These are phyloP conservation scores for Epichloe typhina DNA, from an alignment of 2,329 filamentous ascomycete species.

Conservation along the genomic window DNA sequence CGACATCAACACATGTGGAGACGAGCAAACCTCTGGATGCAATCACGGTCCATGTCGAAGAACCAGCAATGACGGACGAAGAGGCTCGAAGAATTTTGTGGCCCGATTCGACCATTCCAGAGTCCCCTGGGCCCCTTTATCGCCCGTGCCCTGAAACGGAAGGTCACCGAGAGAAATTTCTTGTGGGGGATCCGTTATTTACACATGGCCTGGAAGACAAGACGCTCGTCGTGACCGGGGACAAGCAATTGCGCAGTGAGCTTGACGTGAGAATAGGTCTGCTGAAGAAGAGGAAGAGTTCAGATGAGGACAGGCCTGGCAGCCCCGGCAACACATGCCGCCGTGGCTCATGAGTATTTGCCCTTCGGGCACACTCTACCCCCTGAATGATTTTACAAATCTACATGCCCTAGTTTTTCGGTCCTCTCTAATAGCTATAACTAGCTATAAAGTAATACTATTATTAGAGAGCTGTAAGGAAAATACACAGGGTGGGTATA, in stretches of 20 bases:
- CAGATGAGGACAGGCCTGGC: not conserved
- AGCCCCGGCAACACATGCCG: not conserved
- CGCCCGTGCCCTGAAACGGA: slow-evolving; percentile 9
- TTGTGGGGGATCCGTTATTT: slow-evolving; percentile 21
- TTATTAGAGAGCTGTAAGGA: no score
- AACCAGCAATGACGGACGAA: slow-evolving; percentile 25
- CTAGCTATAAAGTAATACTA: no score
- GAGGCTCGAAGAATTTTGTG: slow-evolving; percentile 27
- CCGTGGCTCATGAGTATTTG: not conserved
- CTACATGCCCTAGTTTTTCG: no score
- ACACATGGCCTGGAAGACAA: slow-evolving; percentile 24
- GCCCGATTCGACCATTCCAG: slow-evolving; percentile 17
- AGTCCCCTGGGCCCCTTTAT: slow-evolving; percentile 1
- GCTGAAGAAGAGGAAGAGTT: slow-evolving; percentile 11
- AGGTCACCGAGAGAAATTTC: slow-evolving; percentile 27
- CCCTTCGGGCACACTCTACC: not conserved
- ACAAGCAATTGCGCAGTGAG: slow-evolving; percentile 23
- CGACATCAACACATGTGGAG: not conserved
- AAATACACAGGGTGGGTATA: no score
- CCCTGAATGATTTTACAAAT: no score
- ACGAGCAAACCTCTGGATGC: slow-evolving; percentile 2
- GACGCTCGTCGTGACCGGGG: slow-evolving; percentile 20
- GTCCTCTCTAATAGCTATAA: no score
- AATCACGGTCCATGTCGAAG: slow-evolving; percentile 8
- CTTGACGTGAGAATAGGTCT: slow-evolving; percentile 16